Evolutionary conservation across 139 green algal genomes (phyloP), one percentile per base, ranked within the genome.

Genomic region (Micractinium conductrix): DNA sequence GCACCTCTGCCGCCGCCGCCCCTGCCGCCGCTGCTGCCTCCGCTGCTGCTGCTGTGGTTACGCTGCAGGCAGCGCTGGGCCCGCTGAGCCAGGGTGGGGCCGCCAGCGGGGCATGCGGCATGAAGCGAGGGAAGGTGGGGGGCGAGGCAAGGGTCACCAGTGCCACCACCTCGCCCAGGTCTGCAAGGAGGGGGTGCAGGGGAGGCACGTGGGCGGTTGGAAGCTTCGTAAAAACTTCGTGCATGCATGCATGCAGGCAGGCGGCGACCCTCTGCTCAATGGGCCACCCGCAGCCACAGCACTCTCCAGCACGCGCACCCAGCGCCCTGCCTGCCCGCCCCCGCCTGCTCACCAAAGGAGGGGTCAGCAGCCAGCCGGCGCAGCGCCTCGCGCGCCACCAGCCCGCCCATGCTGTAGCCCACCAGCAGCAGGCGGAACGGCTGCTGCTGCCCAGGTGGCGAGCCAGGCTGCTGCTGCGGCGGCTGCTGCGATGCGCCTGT

Each of bases 391-490:
- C 72, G 71, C 0, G 81, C 81, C 72, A 81, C 72, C 42, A 75
- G 37, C 17, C 71, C 81, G 28, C 81, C 81, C 81, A 86, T 86
- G 81, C 81, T 86, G 55, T 81, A 86, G 0, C n/a, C 81, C 42
- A 86, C 81, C 6, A 86, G 55, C 44, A 62, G 42, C 72, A 86
- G 7, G 8, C 71, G 72, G 72, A 86, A 81, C 8, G 81, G 81
- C 50, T 33, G 78, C 42, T 37, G 42, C 28, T 71, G 44, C 28
- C 28, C 22, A 37, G 19, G 14, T 24, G n/a, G 35, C 28, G 33
- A 60, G 71, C 43, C 7, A 7, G n/a, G n/a, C 45, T 5, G 9
- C 74, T 38, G 40, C 70, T 55, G 70, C 4, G 7, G 4, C 43
- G 30, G n/a, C 14, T 28, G 6, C n/a, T 42, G 17, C 74, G 10